phyloP scores from a whole-genome alignment of 2,329 filamentous ascomycete species.

The Teratosphaeria destructans region DNA sequence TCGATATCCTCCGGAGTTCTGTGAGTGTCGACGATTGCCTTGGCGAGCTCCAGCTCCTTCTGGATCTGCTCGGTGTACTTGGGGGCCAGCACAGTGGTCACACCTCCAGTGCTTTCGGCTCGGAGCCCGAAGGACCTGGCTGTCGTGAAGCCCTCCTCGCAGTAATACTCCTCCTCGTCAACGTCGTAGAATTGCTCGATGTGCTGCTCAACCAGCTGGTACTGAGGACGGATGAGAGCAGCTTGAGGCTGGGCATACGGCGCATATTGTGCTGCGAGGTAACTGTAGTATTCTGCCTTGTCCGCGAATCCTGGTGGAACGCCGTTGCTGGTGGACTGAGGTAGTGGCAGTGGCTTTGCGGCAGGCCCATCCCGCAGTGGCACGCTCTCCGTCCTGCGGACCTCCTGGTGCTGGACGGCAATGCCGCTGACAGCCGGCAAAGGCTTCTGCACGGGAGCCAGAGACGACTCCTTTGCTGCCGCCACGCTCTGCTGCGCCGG shows the following conservation, averaged over 20 bases:
- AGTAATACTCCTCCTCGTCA: conserved; percentile 59
- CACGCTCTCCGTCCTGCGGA: conserved; percentile 16
- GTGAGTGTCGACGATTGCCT: conserved; percentile 54
- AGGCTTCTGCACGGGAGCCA: conserved; percentile 1
- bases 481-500: conserved; percentile 5
- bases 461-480: conserved; percentile 2
- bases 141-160: conserved; percentile 61
- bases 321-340: not conserved
- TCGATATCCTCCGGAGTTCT: conserved; percentile 65
- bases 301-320: conserved; percentile 5
- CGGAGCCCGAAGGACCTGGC: conserved; percentile 69
- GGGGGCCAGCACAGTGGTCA: conserved; percentile 60
- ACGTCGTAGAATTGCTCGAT: conserved; percentile 31
- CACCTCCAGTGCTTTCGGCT: conserved; percentile 53
- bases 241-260: conserved; percentile 2
- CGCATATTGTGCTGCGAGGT: conserved; percentile 3
- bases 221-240: not conserved
- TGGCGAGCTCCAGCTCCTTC: conserved; percentile 62
- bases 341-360: conserved; percentile 6
- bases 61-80: conserved; percentile 54
- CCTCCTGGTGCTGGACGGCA: conserved; percentile 15
- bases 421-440: not conserved
- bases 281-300: conserved; percentile 6
- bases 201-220: conserved; percentile 1
- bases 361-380: conserved; percentile 19